phyloP scores from a whole-genome alignment of 2,329 filamentous ascomycete genomes.

The Paracamarosporium sp. region DNA sequence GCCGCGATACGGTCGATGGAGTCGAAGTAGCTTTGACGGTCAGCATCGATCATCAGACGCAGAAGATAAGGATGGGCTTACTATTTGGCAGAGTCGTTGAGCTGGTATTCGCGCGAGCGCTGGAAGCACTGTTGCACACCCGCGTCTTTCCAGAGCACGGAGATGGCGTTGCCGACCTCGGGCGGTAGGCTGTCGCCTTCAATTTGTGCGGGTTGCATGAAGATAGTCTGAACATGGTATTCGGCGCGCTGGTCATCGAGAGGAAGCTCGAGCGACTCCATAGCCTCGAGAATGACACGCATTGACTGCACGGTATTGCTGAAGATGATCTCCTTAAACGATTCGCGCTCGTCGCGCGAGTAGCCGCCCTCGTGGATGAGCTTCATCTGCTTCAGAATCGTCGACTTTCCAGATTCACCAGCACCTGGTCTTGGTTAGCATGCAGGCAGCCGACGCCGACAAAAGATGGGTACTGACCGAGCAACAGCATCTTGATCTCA shows the following conservation, averaged over 20 bases:
- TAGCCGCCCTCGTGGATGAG: conserved; percentile 99
- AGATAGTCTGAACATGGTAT: conserved; percentile 97
- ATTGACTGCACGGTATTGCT: conserved; percentile 75
- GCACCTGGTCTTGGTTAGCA: conserved; percentile 68
- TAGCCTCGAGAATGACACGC: conserved; percentile 73
- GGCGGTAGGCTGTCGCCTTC: conserved; percentile 94
- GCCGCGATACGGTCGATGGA: conserved; percentile 90
- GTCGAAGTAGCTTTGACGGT: conserved; percentile 80
- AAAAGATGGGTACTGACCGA: conserved; percentile 71
- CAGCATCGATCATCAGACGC: conserved; percentile 20
- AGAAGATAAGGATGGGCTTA: conserved; percentile 57
- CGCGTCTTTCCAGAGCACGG: conserved; percentile 89
- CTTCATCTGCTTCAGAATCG: conserved; percentile 97
- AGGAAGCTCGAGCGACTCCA: conserved; percentile 76
- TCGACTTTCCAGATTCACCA: conserved; percentile 97
- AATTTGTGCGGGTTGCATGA: conserved; percentile 97
- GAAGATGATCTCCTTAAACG: conserved; percentile 76
- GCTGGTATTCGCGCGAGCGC: conserved; percentile 91
- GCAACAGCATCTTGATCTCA: conserved; percentile 99
- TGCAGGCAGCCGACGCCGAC: conserved; percentile 16
- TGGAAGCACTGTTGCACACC: conserved; percentile 96
- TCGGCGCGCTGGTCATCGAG: conserved; percentile 92
- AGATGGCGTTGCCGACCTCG: conserved; percentile 91
- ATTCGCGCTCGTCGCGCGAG: conserved; percentile 83
- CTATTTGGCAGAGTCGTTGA: conserved; percentile 97